Evolutionary conservation across 306 rosid species (phyloP), one percentile per base, ranked within the genome.

Genomic region (Ormosia emarginata): DNA sequence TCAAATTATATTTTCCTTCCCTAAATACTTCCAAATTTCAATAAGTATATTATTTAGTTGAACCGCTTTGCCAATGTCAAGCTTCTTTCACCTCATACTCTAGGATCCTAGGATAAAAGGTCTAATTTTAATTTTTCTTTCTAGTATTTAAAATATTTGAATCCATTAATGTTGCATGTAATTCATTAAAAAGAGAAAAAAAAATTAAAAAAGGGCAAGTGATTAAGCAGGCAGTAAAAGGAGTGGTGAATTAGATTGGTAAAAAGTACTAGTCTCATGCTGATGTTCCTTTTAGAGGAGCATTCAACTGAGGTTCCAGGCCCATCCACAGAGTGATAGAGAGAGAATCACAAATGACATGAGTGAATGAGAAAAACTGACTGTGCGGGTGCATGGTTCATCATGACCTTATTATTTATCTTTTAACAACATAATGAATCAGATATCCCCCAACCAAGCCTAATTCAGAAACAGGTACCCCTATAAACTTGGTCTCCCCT

Each of bases 271-370:
- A 76, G 77, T 37, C 86, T 86, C 90, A 89, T 86, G 90, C 89
- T 79, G 17, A 49, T 88, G 95, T 90, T 84, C 88, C 87, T 82
- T 82, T 78, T 53, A 67, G 90, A 88, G 90, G 87, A 87, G 93
- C 89, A 88, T 91, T 86, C 87, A 89, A 76, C 77, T 82, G 79
- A 71, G 85, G 83, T 66, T 81, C 62, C 88, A 86, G 24, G 89
- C 82, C 70, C 84, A 75, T 67, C 82, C 82, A 73, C 39, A 41
- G 37, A 57, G 65, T 66, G 79, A 79, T 65, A 72, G 56, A 65
- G 80, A 81, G 81, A 74, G 80, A 46, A 30, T 71, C 76, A 77
- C 66, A 78, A 56, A 75, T 47, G 69, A 59, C 74, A 52, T 53
- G 66, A 71, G 56, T 71, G 81, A 77, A 67, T 58, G 68, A 67